Conservation (phyloP, 129 eudicot species). For the Pulicaria dysenterica region DNA sequence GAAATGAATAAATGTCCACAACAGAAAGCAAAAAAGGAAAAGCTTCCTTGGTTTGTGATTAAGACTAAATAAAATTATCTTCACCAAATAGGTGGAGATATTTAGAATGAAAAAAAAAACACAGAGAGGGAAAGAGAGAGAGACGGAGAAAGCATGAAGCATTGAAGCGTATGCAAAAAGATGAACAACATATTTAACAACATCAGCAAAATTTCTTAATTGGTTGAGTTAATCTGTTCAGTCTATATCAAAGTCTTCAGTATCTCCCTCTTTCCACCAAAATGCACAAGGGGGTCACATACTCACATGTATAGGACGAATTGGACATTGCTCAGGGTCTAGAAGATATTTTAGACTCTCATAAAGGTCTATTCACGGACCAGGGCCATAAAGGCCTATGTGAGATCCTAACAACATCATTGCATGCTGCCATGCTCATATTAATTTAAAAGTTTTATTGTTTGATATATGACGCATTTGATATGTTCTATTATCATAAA, state of each 20-base stretch:
- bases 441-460: background rate
- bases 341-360: too few relatives aligned
- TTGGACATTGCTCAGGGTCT: too few relatives aligned
- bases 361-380: too few relatives aligned
- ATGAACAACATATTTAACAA: background rate
- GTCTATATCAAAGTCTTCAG: background rate
- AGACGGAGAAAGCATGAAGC: background rate
- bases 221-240: background rate
- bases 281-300: background rate
- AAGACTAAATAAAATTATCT: background rate
- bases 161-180: background rate
- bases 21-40: background rate
- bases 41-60: background rate
- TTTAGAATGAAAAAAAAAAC: too few relatives aligned
- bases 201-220: background rate
- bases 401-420: too few relatives aligned
- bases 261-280: constrained; percentile 1
- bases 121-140: too few relatives aligned
- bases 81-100: too few relatives aligned
- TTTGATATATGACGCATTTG: too few relatives aligned
- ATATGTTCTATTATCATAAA: background rate
- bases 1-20: constrained; percentile 1
- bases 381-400: too few relatives aligned
- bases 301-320: too few relatives aligned
- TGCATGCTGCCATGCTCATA: too few relatives aligned